phyloP scores from a whole-genome alignment of 2,329 filamentous ascomycete species.

The Waltergamsia citrina region DNA sequence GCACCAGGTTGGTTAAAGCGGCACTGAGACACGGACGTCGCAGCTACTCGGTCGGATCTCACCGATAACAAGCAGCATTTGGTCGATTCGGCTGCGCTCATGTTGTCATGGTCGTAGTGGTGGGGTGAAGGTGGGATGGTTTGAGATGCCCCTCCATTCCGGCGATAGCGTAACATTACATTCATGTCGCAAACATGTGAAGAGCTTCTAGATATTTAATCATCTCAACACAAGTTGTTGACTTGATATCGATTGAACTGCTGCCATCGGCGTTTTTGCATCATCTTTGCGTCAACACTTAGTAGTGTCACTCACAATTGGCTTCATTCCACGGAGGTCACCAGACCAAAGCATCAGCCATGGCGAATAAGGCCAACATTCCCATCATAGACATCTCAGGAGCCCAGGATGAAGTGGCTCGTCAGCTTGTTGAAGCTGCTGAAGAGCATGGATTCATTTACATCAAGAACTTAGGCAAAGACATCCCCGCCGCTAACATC shows the following conservation, averaged over 20 bases:
- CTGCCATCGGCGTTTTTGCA: not conserved
- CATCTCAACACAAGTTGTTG: no score
- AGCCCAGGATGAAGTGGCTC: conserved; percentile 47
- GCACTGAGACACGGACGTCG: not conserved
- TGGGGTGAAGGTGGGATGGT: conserved; percentile 1
- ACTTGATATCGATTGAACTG: no score
- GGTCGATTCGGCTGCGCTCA: no score
- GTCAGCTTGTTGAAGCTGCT: conserved; percentile 69
- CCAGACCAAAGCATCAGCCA: conserved; percentile 4
- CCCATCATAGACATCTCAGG: conserved; percentile 73
- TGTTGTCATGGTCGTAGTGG: no score
- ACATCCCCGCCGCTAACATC: conserved; percentile 58
- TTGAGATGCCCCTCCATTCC: conserved; percentile 1
- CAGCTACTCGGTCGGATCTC: not conserved
- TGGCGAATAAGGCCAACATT: conserved; percentile 38
- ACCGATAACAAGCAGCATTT: no score
- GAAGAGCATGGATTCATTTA: conserved; percentile 83
- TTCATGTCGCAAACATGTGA: no score
- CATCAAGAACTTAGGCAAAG: conserved; percentile 63
- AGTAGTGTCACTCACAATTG: no score
- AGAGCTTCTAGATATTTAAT: no score
- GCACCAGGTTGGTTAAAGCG: conserved; percentile 3
- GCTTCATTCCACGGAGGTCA: not conserved
- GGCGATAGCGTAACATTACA: no score
- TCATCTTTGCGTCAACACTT: not conserved